Evolutionary conservation across 345 rosid genomes (phyloP), one percentile per base, ranked within the genome.

Genomic region (Pugionium cornutum): DNA sequence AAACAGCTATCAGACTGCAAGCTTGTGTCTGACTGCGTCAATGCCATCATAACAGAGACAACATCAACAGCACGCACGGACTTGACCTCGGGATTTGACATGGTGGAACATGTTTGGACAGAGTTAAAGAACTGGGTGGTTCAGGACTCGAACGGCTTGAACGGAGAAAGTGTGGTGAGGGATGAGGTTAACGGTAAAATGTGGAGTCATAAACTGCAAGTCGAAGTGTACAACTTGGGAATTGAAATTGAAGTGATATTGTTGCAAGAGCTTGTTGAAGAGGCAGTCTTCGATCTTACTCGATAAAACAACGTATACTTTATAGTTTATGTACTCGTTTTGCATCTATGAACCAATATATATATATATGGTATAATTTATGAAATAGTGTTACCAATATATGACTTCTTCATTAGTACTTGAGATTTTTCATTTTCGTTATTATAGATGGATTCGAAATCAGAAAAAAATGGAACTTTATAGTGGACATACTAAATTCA

Each of bases 231-330:
- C 66, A 75, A 69, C 40, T 49, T 86, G 67, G 81, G 86, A 42
- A 34, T 42, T 59, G 87, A 86, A 57, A 83, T 91, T 58, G 91
- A 83, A 75, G 60, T 75, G 76, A 78, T 72, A 55, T 70, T 95
- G 79, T 77, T 91, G 64, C 79, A 82, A 62, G 96, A 95, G 67
- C 87, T 91, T 36, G 84, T 91, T 68, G 84, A 84, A 67, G 97
- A 95, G 69, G 80, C 88, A 32, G 89, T 91, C 58, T 74, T 71
- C 26, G 86, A 83, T 57, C 58, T 86, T 69, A 75, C 81, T 39
- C 30, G 27, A 55, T 74, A 48, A 67, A 58, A 73, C 50, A 44
- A 30, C 26, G 65, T 51, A 72, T 33, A 54, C 4, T 1, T 4
- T 7, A 37, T 37, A 4, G 7, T 3, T 39, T 37, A 37, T 37